Evolutionary conservation across 2,329 filamentous ascomycete species (phyloP), one percentile per base, ranked within the genome.

Genomic region (Fusarium continuum): DNA sequence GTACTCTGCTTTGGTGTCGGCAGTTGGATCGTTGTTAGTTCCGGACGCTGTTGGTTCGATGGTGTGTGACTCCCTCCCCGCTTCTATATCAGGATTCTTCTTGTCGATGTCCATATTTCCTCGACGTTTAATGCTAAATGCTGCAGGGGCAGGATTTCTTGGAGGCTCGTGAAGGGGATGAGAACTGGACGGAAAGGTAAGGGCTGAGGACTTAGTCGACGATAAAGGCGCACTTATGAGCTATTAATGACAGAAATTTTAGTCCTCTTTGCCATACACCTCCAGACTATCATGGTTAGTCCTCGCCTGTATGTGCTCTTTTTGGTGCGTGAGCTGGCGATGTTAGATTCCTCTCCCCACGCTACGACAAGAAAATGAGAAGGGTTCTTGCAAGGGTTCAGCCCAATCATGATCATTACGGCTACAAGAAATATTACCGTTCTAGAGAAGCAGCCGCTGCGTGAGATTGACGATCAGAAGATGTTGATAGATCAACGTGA

Each of bases 31-130:
- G 28, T 61, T 48, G 55, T 59, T 61, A 31, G 34, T 32, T 9
- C 8, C 22, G 6, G 22, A 28, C 20, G 36, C 13, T 47, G 56
- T 61, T 61, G 49, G 58, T 50, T 61, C 55, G 11, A 61, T 61
- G 23, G 23, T 40, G 34, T 38, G 38, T 3, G 50, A 41, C 14
- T 55, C 56, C 41, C 43, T 55, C n/a, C 58, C 50, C 29, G 28
- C 49, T 39, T 61, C 56, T 32, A 55, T 8, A 55, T 61, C 39
- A 8, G 35, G 34, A 13, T 44, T 41, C 8, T 50, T 61, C 14
- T 61, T 47, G 13, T 45, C 22, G n/a, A 19, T 35, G 8, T 61
- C 49, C 58, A 61, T 61, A 35, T 9, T 20, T 19, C n/a, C 14
- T 11, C 8, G n/a, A n/a, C n/a, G n/a, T n/a, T n/a, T n/a, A n/a